Evolutionary conservation across 257 asterid genomes (phyloP).

Genomic region (Primulina tabacum): DNA sequence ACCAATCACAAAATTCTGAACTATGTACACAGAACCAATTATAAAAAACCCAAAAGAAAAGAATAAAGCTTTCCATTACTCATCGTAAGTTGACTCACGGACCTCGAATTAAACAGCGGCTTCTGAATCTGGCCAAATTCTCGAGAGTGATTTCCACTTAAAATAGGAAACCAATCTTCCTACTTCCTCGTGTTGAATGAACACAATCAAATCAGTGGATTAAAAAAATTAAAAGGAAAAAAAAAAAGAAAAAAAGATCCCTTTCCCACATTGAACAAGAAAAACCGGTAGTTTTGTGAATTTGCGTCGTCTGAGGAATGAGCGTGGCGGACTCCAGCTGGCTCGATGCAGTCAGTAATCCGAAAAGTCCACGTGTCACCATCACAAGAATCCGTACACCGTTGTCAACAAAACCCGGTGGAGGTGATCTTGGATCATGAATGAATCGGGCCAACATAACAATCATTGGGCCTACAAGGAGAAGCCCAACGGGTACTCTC

Average conservation of each 20-base stretch:
- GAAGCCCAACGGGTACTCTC: neutral
- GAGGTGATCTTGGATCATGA: neutral
- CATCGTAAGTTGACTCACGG: slow-evolving; percentile 24
- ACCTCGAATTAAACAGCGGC: slow-evolving; percentile 16
- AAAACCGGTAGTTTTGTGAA: neutral
- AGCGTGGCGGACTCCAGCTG: slow-evolving; percentile 11
- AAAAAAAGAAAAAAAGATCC: no score
- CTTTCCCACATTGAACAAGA: neutral
- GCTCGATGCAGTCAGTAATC: neutral
- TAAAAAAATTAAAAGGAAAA: no score
- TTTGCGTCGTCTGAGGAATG: slow-evolving; percentile 6
- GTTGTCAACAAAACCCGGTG: neutral
- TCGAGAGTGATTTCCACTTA: neutral
- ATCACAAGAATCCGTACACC: neutral
- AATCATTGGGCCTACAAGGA: neutral
- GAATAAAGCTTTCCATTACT: neutral
- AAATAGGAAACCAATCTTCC: neutral
- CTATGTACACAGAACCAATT: neutral
- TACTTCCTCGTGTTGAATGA: neutral
- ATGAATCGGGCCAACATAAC: neutral
- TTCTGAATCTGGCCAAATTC: slow-evolving; percentile 7
- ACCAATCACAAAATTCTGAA: neutral
- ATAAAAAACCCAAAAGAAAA: neutral
- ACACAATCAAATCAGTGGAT: neutral
- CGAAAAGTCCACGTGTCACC: neutral